phyloP scores from a whole-genome alignment of 2,329 filamentous ascomycete genomes.

The Stachybotrys chartarum region DNA sequence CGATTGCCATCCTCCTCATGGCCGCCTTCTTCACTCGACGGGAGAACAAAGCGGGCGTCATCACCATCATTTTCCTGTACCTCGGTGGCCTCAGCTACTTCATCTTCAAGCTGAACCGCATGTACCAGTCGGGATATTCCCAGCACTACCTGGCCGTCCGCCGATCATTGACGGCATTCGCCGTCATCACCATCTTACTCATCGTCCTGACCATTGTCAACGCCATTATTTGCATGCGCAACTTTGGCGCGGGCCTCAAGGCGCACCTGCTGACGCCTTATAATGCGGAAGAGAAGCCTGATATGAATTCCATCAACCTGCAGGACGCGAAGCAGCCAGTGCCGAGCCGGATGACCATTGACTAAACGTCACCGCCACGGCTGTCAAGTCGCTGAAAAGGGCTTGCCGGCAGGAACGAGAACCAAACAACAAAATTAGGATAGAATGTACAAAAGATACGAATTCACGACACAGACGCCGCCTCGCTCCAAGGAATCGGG shows the following conservation, averaged over 20 bases:
- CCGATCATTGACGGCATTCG: conserved; percentile 85
- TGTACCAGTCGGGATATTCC: conserved; percentile 63
- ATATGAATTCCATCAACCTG: conserved; percentile 47
- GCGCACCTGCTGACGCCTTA: conserved; percentile 62
- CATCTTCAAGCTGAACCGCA: conserved; percentile 94
- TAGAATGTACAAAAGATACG: conserved; percentile 26
- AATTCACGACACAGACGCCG: conserved; percentile 21
- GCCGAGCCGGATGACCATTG: conserved; percentile 54
- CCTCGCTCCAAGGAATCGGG: neutral
- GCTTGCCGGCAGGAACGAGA: too few species aligned
- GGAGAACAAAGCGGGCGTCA: conserved; percentile 75
- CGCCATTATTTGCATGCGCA: conserved; percentile 78
- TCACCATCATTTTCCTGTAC: conserved; percentile 73
- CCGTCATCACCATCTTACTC: conserved; percentile 82
- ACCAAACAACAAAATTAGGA: neutral
- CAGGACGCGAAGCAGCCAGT: conserved; percentile 49
- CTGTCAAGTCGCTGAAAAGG: too few species aligned
- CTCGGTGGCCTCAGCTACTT: conserved; percentile 90
- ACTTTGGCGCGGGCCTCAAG: conserved; percentile 87
- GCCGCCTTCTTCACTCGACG: conserved; percentile 80
- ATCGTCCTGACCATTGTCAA: conserved; percentile 85
- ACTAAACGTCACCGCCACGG: conserved; percentile 28
- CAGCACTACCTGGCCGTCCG: conserved; percentile 68
- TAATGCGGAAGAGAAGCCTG: conserved; percentile 46
- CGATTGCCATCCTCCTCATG: conserved; percentile 77